Base-by-base conservation (phyloP, 495 filamentous ascomycete genomes). In the Chaetomium fimeti region DNA sequence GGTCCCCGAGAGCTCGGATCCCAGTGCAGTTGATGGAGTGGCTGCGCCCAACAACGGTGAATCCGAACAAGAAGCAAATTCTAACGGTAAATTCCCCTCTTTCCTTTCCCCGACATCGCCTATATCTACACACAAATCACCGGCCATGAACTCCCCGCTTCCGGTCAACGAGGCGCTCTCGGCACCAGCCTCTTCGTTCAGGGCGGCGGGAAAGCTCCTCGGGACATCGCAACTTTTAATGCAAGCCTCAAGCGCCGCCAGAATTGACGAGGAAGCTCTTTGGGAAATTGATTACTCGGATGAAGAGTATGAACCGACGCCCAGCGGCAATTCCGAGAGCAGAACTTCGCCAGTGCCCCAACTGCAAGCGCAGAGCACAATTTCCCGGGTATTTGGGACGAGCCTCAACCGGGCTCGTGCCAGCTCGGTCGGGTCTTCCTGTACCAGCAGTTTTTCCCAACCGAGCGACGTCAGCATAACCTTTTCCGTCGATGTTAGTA, bases 11-110 rank as follows among this genome's bases (percentile, higher is more conserved):
- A 12, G 15, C 4, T 18, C 51, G 12, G 60, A 60, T 15, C 7
- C 38, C 20, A 32, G 47, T 13, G 53, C 38, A 47, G 38, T 57
- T 38, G 61, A 68, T 8, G 57, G 24, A 20, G 48, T 13, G 42
- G 22, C 47, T 7, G 24, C 54, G 16, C 57, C 40, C 36, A 56
- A 25, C 22, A 20, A 57, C 25, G 64, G 38, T 32, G 54, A 7
- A 13, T 20, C 36, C 45, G 61, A 61, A 56, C 60, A 56, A 15
- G 65, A 49, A 49, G 40, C 55, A 53, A 56, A n/a, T 16, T 42
- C 47, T 56, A 64, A 72, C 61, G 72, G 72, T 74, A 74, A 74
- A 57, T 59, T 3, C 66, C 57, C 59, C 32, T 56, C 24, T 67
- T 60, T 36, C 16, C n/a, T 70, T 57, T 20, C 25, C 18, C 63